Base-by-base conservation (phyloP, 345 rosid genomes). In the Eucalyptus guilfoylei region DNA sequence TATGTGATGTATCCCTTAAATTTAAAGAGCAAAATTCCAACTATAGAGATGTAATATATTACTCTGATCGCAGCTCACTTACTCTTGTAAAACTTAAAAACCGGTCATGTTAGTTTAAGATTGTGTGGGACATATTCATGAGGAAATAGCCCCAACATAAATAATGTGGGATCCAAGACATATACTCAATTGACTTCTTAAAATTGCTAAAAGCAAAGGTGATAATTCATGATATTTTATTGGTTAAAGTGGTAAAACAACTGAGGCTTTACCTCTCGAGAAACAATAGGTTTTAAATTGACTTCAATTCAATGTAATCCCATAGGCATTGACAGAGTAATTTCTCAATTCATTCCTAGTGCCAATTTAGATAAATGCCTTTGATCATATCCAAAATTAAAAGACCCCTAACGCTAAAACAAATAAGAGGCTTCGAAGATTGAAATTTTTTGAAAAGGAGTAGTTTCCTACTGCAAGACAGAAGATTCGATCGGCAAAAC, bases 1-100 rank as follows among this genome's bases (percentile, higher is more conserved):
- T 3, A 4, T 14, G 11, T 14, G 76, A n/a, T 14, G 37, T n/a
- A n/a, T 0, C 0, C 5, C 6, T 67, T 1, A n/a, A n/a, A 67
- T 32, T n/a, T 8, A n/a, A 67, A 67, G 11, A n/a, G 76, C 37
- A 67, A 67, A 67, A 67, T 5, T 14, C 21, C 76, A 67, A 67
- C n/a, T 67, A 7, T 2, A 67, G 5, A 60, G 32, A 30, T 12
- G 8, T 26, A 3, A 60, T 60, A 30, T 60, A 0, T 11, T 11
- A 28, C 2, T 60, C 2, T 12, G 2, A 13, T n/a, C 3, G 10
- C 6, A 67, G 10, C 40, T 67, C 6, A 4, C 12, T 67, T 67
- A 16, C 1, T 5, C 42, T 16, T 0, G 0, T 62, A 62, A 13
- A 60, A 5, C 69, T 28, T 60, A 11, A 60, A 62, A 67, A 8